phyloP scores from a whole-genome alignment of 164 flowering plant species.

The Stephania cephalantha region DNA sequence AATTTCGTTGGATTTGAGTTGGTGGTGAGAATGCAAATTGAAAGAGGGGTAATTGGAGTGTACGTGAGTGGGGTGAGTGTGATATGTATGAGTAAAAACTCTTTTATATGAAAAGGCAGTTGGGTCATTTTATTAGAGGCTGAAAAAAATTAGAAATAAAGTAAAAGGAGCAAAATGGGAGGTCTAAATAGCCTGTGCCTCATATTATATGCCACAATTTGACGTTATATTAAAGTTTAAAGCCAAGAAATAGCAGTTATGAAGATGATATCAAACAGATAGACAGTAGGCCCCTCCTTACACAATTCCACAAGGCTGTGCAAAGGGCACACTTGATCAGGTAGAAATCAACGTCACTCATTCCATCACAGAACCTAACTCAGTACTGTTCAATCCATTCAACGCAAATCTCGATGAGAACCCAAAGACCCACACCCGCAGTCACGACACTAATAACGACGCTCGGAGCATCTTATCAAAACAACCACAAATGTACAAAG shows the following conservation, averaged over 20 bases:
- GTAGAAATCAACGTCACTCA: not conserved
- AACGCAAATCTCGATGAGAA: not conserved
- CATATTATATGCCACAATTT: no score
- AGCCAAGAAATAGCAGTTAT: not conserved
- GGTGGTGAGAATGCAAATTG: no score
- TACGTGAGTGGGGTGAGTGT: no score
- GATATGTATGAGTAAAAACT: no score
- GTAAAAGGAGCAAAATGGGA: no score
- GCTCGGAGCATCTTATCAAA: not conserved
- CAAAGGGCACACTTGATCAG: not conserved
- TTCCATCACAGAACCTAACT: not conserved
- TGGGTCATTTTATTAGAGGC: no score
- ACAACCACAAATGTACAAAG: not conserved
- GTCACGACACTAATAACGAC: not conserved
- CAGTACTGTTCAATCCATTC: not conserved
- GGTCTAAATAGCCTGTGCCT: no score
- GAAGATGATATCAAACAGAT: not conserved
- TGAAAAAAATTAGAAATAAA: no score
- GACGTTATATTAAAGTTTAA: not conserved
- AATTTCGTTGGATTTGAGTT: no score
- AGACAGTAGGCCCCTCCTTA: not conserved
- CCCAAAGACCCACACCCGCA: not conserved
- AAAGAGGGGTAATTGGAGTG: no score
- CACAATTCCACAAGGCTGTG: not conserved
- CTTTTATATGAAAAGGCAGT: no score